phyloP scores from a whole-genome alignment of 345 rosid species.

The Arabis alpina region DNA sequence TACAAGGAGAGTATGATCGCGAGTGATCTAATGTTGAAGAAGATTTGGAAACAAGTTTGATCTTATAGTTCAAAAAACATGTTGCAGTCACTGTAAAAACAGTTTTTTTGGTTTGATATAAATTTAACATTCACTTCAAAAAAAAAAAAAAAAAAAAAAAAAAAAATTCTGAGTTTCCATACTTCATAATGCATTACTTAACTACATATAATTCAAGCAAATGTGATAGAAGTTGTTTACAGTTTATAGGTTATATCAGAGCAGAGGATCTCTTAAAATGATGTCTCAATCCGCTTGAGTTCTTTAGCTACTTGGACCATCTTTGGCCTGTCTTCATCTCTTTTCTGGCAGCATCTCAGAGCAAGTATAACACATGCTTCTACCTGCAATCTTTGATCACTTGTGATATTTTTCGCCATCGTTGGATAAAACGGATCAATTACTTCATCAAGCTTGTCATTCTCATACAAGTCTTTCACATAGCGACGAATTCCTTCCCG shows the following conservation, averaged over 20 bases:
- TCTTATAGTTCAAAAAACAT: too few species aligned
- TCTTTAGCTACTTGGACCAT: constrained; percentile 32
- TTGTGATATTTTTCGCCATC: background rate
- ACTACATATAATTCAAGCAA: too few species aligned
- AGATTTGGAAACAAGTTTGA: too few species aligned
- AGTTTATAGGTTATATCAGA: too few species aligned
- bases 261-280: background rate
- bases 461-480: constrained; percentile 1
- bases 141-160: background rate
- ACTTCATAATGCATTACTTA: too few species aligned
- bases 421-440: background rate
- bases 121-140: too few species aligned
- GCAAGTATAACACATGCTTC: constrained; percentile 12
- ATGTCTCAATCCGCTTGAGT: constrained; percentile 20
- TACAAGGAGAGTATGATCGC: too few species aligned
- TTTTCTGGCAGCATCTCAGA: constrained; percentile 10
- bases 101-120: too few species aligned
- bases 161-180: too few species aligned
- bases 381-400: constrained; percentile 2
- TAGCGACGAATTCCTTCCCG: background rate
- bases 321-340: constrained; percentile 10
- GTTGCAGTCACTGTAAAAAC: too few species aligned
- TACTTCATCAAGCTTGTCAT: background rate
- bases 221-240: too few species aligned
- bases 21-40: too few species aligned